phyloP scores from a whole-genome alignment of 2,329 filamentous ascomycete genomes.

The Coleophoma cylindrospora region DNA sequence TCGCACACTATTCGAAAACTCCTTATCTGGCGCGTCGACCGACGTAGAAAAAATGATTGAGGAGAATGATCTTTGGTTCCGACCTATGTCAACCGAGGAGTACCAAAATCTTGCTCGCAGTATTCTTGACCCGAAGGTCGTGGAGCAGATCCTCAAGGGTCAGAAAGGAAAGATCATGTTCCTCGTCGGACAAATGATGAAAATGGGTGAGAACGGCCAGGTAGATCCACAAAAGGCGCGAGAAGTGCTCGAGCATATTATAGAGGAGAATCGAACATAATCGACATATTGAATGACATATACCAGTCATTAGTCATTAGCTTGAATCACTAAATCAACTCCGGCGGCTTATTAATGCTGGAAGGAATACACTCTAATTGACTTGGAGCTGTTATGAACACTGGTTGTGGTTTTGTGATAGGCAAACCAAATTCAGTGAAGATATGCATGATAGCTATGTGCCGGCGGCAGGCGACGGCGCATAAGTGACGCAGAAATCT shows the following conservation, averaged over 20 bases:
- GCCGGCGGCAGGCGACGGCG: background rate
- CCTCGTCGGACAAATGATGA: conserved; percentile 66
- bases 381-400: no score
- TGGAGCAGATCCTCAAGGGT: conserved; percentile 53
- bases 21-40: conserved; percentile 30
- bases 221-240: conserved; percentile 57
- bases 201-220: conserved; percentile 51
- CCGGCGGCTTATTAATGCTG: no score
- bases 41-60: conserved; percentile 47
- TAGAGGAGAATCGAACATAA: conserved; percentile 23
- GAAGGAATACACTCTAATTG: no score
- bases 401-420: no score
- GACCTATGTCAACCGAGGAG: conserved; percentile 47
- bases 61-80: conserved; percentile 48
- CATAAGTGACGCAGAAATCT: background rate
- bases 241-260: conserved; percentile 43
- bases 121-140: conserved; percentile 51
- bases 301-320: no score
- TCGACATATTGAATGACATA: no score
- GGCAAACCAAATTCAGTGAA: background rate
- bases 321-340: background rate
- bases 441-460: background rate
- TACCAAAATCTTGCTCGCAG: conserved; percentile 48
- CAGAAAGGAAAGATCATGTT: conserved; percentile 63
- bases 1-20: conserved; percentile 39